These are phyloP conservation scores for Solanum gracilifrons DNA, from an alignment of 257 asterid genomes.

Conservation along the genomic window DNA sequence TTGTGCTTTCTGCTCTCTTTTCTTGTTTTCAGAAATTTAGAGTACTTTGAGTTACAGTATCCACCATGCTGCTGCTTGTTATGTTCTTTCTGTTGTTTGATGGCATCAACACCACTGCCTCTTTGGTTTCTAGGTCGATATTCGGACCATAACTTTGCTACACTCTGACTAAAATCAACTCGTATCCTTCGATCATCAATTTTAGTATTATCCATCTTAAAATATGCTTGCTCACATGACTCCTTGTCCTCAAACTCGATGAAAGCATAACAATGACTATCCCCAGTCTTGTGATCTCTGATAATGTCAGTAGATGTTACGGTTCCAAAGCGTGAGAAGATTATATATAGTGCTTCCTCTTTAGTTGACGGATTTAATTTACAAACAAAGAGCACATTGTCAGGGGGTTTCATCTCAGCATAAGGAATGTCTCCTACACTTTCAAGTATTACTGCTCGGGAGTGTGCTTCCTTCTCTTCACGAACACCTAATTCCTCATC, in stretches of 20 bases:
- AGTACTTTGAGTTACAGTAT: neutral
- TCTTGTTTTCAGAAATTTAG: neutral
- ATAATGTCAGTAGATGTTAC: constrained; percentile 82
- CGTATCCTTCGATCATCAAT: constrained; percentile 85
- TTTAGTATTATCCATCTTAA: constrained; percentile 87
- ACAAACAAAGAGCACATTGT: constrained; percentile 76
- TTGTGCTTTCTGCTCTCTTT: neutral
- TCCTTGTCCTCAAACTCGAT: constrained; percentile 79
- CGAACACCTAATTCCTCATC: no score
- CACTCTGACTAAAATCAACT: constrained; percentile 95
- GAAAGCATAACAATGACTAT: constrained; percentile 88
- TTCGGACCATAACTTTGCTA: constrained; percentile 75
- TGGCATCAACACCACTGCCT: neutral
- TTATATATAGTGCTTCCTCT: constrained; percentile 80
- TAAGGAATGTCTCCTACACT: no score
- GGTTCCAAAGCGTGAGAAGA: constrained; percentile 85
- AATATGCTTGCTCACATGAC: constrained; percentile 86
- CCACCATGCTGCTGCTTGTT: neutral
- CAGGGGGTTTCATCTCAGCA: neutral
- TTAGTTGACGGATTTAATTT: constrained; percentile 87
- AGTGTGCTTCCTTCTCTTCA: no score
- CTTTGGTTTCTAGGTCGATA: constrained; percentile 49
- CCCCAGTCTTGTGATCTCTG: constrained; percentile 79
- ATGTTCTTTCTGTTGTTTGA: neutral
- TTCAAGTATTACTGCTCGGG: no score